Evolutionary conservation across 768 basidiomycete species (phyloP).

Genomic region (Collybiopsis luxurians): DNA sequence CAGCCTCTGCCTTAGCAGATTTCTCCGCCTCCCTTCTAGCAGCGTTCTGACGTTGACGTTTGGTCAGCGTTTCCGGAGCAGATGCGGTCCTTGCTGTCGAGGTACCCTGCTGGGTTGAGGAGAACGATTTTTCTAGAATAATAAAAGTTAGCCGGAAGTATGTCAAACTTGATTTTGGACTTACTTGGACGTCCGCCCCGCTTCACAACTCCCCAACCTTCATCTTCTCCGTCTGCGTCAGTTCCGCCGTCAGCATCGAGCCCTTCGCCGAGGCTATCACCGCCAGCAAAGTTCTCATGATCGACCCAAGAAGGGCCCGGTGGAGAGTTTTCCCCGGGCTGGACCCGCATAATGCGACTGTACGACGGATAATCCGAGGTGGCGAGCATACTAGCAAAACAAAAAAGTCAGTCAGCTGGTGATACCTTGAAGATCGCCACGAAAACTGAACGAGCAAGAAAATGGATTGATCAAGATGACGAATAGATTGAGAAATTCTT

Average conservation of each 20-base stretch:
- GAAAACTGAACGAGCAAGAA: constrained; percentile 13
- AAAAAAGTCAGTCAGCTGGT: constrained; percentile 4
- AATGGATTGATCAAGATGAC: not conserved
- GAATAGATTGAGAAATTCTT: not conserved
- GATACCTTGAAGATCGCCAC: not conserved
- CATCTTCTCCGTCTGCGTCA: constrained; percentile 70
- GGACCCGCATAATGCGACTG: constrained; percentile 70
- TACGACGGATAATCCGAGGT: constrained; percentile 49
- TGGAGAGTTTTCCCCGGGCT: constrained; percentile 58
- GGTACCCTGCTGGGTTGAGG: not conserved
- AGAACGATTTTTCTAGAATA: not conserved
- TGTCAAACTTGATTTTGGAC: constrained; percentile 11
- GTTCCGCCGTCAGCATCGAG: constrained; percentile 27
- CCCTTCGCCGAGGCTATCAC: constrained; percentile 21
- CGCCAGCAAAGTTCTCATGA: constrained; percentile 58
- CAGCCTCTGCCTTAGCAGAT: constrained; percentile 39
- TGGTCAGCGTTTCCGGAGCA: constrained; percentile 36
- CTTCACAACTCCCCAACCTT: constrained; percentile 78
- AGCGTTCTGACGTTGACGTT: constrained; percentile 56
- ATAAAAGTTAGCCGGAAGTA: not conserved
- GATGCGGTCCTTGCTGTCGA: not conserved
- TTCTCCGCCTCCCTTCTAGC: constrained; percentile 44
- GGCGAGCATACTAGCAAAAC: constrained; percentile 56
- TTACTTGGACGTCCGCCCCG: constrained; percentile 46
- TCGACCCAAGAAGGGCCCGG: constrained; percentile 73